Evolutionary conservation across 1,284 basidiomycete species (phyloP).

Genomic region (Cryptococcus sp.): DNA sequence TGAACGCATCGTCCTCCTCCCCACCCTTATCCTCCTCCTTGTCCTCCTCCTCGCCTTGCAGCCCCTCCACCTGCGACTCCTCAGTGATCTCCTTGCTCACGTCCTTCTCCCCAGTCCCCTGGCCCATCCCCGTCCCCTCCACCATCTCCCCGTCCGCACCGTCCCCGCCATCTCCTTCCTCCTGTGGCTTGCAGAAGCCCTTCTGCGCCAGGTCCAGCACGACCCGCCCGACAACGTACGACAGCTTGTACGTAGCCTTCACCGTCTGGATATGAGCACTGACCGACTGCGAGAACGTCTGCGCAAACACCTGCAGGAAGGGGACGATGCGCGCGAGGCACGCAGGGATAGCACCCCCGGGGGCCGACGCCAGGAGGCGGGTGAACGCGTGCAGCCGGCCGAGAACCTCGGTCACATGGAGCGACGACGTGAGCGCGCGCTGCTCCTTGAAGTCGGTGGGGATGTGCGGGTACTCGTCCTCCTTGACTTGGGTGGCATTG

Average conservation of each 20-base stretch:
- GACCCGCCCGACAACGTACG: conserved; percentile 71
- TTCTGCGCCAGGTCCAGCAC: conserved; percentile 71
- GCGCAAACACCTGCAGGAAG: conserved; percentile 56
- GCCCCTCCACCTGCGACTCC: conserved; percentile 92
- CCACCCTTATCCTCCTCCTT: conserved; percentile 55
- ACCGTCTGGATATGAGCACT: conserved; percentile 45
- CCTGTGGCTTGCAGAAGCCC: conserved; percentile 89
- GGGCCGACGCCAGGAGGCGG: conserved; percentile 8
- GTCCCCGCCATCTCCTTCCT: conserved; percentile 53
- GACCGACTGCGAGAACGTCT: conserved; percentile 54
- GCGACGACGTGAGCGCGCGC: conserved; percentile 22
- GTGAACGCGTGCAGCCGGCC: conserved; percentile 33
- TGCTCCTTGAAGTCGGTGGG: conserved; percentile 29
- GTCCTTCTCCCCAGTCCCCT: conserved; percentile 78
- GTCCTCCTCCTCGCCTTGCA: conserved; percentile 69
- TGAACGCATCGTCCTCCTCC: conserved; percentile 60
- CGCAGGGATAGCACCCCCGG: conserved; percentile 8
- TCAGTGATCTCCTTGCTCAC: conserved; percentile 91
- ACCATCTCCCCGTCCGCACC: conserved; percentile 55
- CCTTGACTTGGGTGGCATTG: conserved; percentile 10
- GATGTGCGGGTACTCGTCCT: conserved; percentile 39
- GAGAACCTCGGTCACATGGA: conserved; percentile 43
- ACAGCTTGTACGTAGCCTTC: conserved; percentile 79
- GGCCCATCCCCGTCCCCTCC: conserved; percentile 80
- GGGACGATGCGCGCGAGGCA: conserved; percentile 38